These are phyloP conservation scores for Danielia oregonensis DNA, from an alignment of 805 yeast species.

Conservation along the genomic window DNA sequence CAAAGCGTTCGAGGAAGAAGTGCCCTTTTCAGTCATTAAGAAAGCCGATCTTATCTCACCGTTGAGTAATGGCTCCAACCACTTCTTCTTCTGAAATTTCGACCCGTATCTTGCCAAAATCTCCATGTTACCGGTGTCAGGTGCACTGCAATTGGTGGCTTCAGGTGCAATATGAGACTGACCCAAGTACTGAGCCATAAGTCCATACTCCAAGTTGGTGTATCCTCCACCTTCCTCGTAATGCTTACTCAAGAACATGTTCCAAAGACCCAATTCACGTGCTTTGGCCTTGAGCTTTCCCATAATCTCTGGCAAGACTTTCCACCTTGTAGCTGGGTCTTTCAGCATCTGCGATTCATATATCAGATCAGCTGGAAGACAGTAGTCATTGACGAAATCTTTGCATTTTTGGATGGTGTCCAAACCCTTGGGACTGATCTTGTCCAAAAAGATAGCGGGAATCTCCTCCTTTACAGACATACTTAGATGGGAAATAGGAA, in stretches of 20 bases:
- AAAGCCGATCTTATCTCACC: slow-evolving; percentile 60
- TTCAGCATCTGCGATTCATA: slow-evolving; percentile 37
- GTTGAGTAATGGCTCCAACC: slow-evolving; percentile 50
- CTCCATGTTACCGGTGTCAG: slow-evolving; percentile 66
- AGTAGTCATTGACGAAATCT: slow-evolving; percentile 52
- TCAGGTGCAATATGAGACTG: slow-evolving; percentile 52
- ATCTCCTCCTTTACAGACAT: slow-evolving; percentile 30
- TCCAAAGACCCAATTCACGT: slow-evolving; percentile 53
- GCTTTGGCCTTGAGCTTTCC: slow-evolving; percentile 55
- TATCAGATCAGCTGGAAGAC: slow-evolving; percentile 52
- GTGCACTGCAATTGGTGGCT: slow-evolving; percentile 57
- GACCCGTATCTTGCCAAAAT: slow-evolving; percentile 41
- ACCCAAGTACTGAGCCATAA: slow-evolving; percentile 63
- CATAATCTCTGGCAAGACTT: slow-evolving; percentile 41
- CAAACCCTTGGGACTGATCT: slow-evolving; percentile 32
- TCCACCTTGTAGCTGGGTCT: slow-evolving; percentile 46
- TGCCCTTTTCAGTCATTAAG: slow-evolving; percentile 61
- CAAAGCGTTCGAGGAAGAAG: slow-evolving; percentile 59
- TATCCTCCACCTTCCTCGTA: slow-evolving; percentile 53
- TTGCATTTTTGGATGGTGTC: slow-evolving; percentile 39
- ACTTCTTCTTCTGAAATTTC: slow-evolving; percentile 35
- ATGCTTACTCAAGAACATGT: slow-evolving; percentile 49
- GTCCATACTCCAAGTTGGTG: slow-evolving; percentile 59
- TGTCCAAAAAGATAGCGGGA: slow-evolving; percentile 37
- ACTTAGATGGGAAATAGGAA: no score